These are phyloP conservation scores for Fusarium nodosum DNA, from an alignment of 2,329 filamentous ascomycete genomes.

Conservation along the genomic window DNA sequence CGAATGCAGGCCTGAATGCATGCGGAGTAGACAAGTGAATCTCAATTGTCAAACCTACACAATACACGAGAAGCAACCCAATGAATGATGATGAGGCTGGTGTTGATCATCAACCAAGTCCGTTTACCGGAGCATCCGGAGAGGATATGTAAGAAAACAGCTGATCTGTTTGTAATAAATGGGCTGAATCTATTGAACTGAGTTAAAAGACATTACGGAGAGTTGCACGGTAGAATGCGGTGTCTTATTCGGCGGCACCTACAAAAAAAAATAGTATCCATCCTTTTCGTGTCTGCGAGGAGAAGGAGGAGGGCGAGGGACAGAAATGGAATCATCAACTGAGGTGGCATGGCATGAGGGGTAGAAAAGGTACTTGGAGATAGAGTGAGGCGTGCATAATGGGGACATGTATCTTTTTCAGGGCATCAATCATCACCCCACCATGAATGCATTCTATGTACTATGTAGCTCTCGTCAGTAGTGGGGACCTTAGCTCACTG, in stretches of 20 bases:
- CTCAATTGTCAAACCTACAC: conserved; percentile 30
- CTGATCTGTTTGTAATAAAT: conserved; percentile 19
- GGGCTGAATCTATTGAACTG: not conserved
- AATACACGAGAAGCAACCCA: not conserved
- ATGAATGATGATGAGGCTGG: conserved; percentile 10
- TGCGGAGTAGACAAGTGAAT: conserved; percentile 20
- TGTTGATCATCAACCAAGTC: conserved; percentile 13
- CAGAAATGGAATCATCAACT: conserved; percentile 36
- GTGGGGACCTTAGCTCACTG: conserved; percentile 23
- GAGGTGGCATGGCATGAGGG: conserved; percentile 39
- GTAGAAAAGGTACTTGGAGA: conserved; percentile 30
- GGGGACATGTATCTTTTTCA: conserved; percentile 31
- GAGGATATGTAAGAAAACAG: conserved; percentile 6
- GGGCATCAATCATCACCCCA: conserved; percentile 42
- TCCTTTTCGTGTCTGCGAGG: not conserved
- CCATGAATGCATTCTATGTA: not conserved
- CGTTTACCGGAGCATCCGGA: conserved; percentile 44
- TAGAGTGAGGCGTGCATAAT: conserved; percentile 4
- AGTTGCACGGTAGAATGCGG: conserved; percentile 37
- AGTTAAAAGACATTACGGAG: conserved; percentile 22
- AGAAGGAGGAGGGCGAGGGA: not conserved
- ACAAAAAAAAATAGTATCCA: conserved; percentile 5
- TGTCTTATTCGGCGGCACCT: conserved; percentile 39
- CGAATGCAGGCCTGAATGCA: conserved; percentile 1
- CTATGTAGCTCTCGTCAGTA: conserved; percentile 32